Evolutionary conservation across 2,329 filamentous ascomycete species (phyloP), one percentile per base, ranked within the genome.

Genomic region (Nigrospora oryzae): DNA sequence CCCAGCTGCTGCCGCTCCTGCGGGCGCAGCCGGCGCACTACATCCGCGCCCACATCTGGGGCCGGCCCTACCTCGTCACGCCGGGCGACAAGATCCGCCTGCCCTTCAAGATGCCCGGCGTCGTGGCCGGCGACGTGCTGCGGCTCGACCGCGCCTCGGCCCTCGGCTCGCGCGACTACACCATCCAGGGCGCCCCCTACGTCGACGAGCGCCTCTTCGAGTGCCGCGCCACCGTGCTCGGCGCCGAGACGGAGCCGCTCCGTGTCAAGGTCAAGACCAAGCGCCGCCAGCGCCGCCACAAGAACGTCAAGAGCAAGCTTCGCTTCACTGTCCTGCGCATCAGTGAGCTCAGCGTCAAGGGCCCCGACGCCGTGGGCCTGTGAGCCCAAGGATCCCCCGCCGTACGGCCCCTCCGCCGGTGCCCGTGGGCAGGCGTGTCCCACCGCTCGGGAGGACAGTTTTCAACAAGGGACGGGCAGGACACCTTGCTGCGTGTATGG

Each of bases 131-230:
- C 30, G 91, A 97, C 61, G 71, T 94, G 34, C 74, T 98, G 48
- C 86, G 90, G 7, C 75, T 98, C 46, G 91, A 95, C 68, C 84
- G 89, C 45, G 93, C 89, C 19, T 84, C 81, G 36, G 73, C 84
- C 44, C 69, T 98, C 38, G 93, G 93, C 28, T 91, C 84, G 53
- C 77, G 93, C 51, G 91, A 97, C 64, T 95, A 87, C 67, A 96
- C 91, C 5, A 73, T 97, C 51, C 87, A 89, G 64, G 87, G 86
- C 5, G 69, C 76, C 5, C 81, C 86, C n/a, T 91, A 86, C 60
- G 68, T 97, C 50, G 89, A 96, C 62, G 84, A 91, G 64, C 69
- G 81, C 44, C 65, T 95, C 46, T 97, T 89, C 57, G 84, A 87
- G 61, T 95, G 89, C 65, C 78, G 89, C 47, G 88, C 90, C 14